Base-by-base conservation (phyloP, 306 rosid genomes). In the Oemleria cerasiformis region DNA sequence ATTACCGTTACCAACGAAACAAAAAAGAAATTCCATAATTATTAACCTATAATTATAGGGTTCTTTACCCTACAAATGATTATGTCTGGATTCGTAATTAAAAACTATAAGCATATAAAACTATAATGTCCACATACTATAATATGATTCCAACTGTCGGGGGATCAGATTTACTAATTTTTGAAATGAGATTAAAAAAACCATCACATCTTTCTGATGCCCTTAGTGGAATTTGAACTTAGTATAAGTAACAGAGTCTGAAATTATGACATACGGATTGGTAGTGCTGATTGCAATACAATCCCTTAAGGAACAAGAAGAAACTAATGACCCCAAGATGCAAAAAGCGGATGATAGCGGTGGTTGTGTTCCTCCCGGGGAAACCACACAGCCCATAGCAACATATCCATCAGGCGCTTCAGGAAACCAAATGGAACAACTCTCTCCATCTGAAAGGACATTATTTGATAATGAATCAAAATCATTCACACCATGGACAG, bases 371-470 rank as follows among this genome's bases (percentile, higher is more conserved):
- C 76, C 86, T 79, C 90, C 95, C 16, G 71, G 84, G 40, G 92
- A 83, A 78, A 85, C 98, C 63, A 91, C 90, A 79, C 98, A 94
- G 59, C 98, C 98, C 72, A 94, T 75, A 7, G 97, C 91, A 77
- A 89, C 96, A 84, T 87, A 94, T 73, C 96, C 98, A 71, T 82
- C 81, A 41, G 98, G 97, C 3, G 98, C 98, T 78, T 84, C 91
- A 59, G 98, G 98, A 68, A 91, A 91, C 98, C 98, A 94, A 76
- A 94, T 82, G 56, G 94, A 86, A 85, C 89, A 91, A 65, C 67
- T 70, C 68, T 80, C 87, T 68, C 75, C 84, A 34, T 79, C 83
- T 57, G 62, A 23, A 58, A 54, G 43, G 58, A 59, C 30, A 78
- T 49, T 73, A 67, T 78, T 68, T 68, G 54, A 56, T 20, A 63